Base-by-base conservation (phyloP, 306 rosid species). In the Corylus americana region DNA sequence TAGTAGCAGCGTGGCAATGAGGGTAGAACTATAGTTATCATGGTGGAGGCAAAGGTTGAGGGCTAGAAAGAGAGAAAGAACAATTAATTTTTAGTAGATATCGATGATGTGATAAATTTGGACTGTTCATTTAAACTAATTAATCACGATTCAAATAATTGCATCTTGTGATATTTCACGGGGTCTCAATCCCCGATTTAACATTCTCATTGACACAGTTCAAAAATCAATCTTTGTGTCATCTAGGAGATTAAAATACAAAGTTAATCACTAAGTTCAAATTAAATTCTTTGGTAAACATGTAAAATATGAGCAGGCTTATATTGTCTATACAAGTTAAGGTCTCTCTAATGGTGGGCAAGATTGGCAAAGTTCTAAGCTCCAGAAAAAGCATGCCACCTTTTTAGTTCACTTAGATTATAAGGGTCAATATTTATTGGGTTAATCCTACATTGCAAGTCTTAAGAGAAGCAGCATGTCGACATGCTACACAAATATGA, bases 311-410 rank as follows among this genome's bases (percentile, higher is more conserved):
- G 14, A 4, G 39, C 13, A 67, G 42, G 51, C 25, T 67, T 39
- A 67, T 37, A 37, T 8, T 17, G 39, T 66, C 48, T 39, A 50
- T 29, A 42, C 49, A 8, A 25, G 27, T 11, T 42, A 27, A 5
- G 45, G 69, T 31, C 69, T 62, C 10, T 62, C 16, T 10, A 62
- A 29, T 27, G 69, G 51, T 67, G 72, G 72, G 29, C 71, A 66
- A 37, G 71, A 66, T 14, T 67, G 47, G 51, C 5, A 62, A 62
- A 27, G 37, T 29, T 11, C 44, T 27, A 42, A 27, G 68, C 68
- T 5, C 44, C 17, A 62, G n/a, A 12, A 62, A 29, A 31, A 31
- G n/a, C 27, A 55, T 55, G 62, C 62, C 20, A 54, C 20, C 44
- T 29, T 29, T 62, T 29, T 62, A 27, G 44, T 62, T 62, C 68